A percentile compares a stretch with the other conserved stretches of the same genome.
phyloP scores from a whole-genome alignment of 78 protist genomes.

The Dictyostelium brefeldianum region DNA sequence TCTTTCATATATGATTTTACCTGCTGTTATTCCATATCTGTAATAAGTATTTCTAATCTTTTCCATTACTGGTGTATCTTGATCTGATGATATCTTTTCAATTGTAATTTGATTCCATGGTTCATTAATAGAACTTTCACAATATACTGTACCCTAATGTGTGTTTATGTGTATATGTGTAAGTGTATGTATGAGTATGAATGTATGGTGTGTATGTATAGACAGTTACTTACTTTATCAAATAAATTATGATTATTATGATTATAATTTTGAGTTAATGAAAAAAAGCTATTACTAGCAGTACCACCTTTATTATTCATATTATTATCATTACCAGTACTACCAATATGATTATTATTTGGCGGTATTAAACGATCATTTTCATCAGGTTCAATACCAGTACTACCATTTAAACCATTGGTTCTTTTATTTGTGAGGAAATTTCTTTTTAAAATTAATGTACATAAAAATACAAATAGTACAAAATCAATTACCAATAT shows the following conservation, averaged over 20 bases:
- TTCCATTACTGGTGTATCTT: background rate
- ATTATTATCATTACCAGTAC: background rate
- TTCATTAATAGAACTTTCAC: slow-evolving; percentile 54
- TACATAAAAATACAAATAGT: slow-evolving; percentile 2
- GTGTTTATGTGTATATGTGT: too few species aligned
- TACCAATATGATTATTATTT: background rate
- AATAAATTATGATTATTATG: background rate
- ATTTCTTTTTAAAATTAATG: slow-evolving; percentile 11
- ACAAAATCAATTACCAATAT: background rate
- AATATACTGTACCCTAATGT: background rate
- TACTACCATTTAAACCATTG: background rate
- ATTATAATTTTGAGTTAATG: background rate
- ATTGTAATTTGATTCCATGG: slow-evolving; percentile 48
- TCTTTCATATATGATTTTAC: slow-evolving; percentile 29
- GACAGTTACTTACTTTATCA: background rate
- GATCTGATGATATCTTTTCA: slow-evolving; percentile 46
- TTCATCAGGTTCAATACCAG: background rate
- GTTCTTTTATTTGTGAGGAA: background rate
- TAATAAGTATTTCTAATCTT: slow-evolving; percentile 38
- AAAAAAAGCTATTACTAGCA: background rate
- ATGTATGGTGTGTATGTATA: background rate
- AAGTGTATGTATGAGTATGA: background rate
- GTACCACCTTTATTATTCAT: background rate
- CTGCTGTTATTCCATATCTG: slow-evolving; percentile 63
- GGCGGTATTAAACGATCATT: background rate